Evolutionary conservation across 148 eudicot species (phyloP), one percentile per base, ranked within the genome.

Genomic region (Chenopodium berlandieri): DNA sequence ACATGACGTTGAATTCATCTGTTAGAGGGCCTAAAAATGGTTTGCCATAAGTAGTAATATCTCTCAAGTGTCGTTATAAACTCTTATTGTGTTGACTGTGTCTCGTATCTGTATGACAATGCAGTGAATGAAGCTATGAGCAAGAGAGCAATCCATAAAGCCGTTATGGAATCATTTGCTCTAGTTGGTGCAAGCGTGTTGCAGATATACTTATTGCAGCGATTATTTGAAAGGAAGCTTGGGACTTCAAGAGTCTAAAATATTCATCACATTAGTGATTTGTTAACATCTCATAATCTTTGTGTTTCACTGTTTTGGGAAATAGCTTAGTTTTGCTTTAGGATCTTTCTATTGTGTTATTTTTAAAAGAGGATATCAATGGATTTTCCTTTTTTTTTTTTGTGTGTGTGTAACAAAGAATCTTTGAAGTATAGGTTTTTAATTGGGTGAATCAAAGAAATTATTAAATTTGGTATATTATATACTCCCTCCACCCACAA

Each of bases 61-160:
- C 7, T 69, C 14, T 67, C 9, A 13, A 7, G 5, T 37, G 11
- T 5, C 6, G 30, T 12, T 44, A 19, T 44, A 19, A 30, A 23
- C 62, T 56, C 74, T 71, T 32, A 44, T 40, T 44, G 75, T 32
- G n/a, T 9, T 72, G 73, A 64, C 50, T 4, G 16, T 71, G 64
- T 22, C n/a, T 64, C 25, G 32, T 62, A 4, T 32, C 60, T 11
- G 23, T 13, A 48, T 66, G 75, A 48, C 46, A 74, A 78, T 88
- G 89, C 94, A 93, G 98, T 92, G 69, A 95, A 95, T 76, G 97
- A 92, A 75, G 90, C 90, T 74, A 92, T 95, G 97, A 83, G 97
- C 90, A 86, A 73, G 81, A 87, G 97, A 81, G 97, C 94, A 67
- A 73, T 95, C 63, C 90, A 95, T 85, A 95, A 95, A 82, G 96